A percentile compares a stretch with the other conserved stretches of the same genome.
phyloP scores from a whole-genome alignment of 139 green algal genomes.

The Tetradesmus obliquus region DNA sequence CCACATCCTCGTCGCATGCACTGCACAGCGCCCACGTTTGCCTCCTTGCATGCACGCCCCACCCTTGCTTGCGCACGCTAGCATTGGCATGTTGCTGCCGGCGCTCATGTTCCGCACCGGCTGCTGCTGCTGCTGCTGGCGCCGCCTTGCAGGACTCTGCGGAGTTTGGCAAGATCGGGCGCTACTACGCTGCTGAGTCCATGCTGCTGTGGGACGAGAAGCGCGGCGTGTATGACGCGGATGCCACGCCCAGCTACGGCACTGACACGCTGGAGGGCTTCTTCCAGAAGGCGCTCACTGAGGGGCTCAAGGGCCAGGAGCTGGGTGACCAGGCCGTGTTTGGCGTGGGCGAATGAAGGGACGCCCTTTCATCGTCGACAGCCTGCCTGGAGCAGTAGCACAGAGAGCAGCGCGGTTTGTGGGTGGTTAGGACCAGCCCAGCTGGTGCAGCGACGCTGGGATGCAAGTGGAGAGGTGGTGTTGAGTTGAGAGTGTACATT shows the following conservation, averaged over 20 bases:
- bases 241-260: constrained; percentile 93
- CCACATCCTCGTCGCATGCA: no score
- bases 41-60: no score
- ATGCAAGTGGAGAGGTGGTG: no score
- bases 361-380: background rate
- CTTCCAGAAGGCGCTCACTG: constrained; percentile 80
- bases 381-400: background rate
- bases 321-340: constrained; percentile 95
- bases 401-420: no score
- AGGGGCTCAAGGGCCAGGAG: constrained; percentile 90
- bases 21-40: no score
- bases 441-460: no score
- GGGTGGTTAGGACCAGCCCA: no score
- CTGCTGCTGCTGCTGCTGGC: background rate
- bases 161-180: constrained; percentile 96
- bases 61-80: background rate
- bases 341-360: constrained; percentile 43
- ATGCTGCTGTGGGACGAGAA: constrained; percentile 95
- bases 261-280: constrained; percentile 96
- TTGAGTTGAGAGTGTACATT: no score
- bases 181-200: constrained; percentile 97
- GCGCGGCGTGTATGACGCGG: constrained; percentile 52
- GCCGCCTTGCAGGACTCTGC: constrained; percentile 65
- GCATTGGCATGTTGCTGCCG: background rate
- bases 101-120: background rate